These are phyloP conservation scores for Neurospora discreta DNA, from an alignment of 495 filamentous ascomycete species.

Conservation along the genomic window DNA sequence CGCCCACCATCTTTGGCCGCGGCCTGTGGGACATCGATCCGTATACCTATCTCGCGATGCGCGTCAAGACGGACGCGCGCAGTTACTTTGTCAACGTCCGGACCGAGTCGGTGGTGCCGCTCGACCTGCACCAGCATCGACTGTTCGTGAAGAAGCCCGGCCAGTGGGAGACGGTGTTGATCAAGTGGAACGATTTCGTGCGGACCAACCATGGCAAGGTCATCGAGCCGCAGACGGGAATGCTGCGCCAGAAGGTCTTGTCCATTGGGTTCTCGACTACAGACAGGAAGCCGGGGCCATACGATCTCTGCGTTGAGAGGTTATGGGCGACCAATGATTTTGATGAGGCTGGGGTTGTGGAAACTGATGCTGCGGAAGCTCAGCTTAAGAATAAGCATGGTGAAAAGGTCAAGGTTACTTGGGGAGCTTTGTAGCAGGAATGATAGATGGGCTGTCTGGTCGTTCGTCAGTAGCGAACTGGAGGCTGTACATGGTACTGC, in stretches of 20 bases:
- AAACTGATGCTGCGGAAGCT: not conserved
- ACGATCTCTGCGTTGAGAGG: slow-evolving; percentile 68
- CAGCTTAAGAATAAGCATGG: slow-evolving; percentile 38
- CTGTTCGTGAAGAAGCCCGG: slow-evolving; percentile 71
- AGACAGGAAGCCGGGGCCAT: slow-evolving; percentile 78
- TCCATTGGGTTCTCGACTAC: slow-evolving; percentile 82
- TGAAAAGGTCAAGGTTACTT: slow-evolving; percentile 30
- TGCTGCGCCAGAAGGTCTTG: slow-evolving; percentile 71
- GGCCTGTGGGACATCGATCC: slow-evolving; percentile 79
- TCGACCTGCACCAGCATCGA: slow-evolving; percentile 91
- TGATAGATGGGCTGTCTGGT: not conserved
- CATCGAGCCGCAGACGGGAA: slow-evolving; percentile 81
- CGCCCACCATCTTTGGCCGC: slow-evolving; percentile 64
- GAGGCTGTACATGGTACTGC: not conserved
- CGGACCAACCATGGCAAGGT: slow-evolving; percentile 85
- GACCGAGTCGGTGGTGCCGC: slow-evolving; percentile 82
- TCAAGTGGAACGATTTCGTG: slow-evolving; percentile 87
- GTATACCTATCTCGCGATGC: slow-evolving; percentile 76
- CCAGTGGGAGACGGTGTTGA: slow-evolving; percentile 85
- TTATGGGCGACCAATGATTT: slow-evolving; percentile 70
- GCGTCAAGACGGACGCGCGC: slow-evolving; percentile 83
- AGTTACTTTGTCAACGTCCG: slow-evolving; percentile 94
- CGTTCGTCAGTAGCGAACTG: not conserved
- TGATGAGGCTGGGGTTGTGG: slow-evolving; percentile 22
- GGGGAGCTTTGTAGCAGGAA: slow-evolving; percentile 12